Base-by-base conservation (phyloP, 75 land plant species). In the Ceratopteris richardii region DNA sequence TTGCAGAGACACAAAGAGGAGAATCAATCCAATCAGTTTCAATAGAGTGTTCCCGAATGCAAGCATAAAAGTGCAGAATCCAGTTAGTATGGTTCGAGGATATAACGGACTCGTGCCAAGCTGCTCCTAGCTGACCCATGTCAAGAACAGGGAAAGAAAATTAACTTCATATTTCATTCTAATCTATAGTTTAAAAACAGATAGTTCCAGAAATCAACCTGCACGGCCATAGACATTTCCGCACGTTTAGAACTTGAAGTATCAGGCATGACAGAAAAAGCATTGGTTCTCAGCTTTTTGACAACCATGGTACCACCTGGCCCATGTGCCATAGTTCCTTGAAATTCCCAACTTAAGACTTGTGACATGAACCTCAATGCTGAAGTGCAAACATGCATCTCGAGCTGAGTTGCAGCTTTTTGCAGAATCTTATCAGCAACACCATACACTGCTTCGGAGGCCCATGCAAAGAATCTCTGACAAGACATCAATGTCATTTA, bases 301-400 rank as follows among this genome's bases (percentile, higher is more conserved):
- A 74, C 27, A 46, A 74, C 55, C 50, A 48, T 63, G 17, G 24
- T 29, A 29, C 76, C 76, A 21, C 54, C 64, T 37, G 60, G 28
- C 26, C 65, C 61, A 25, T 65, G 63, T 63, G 47, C 56, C 20
- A 48, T 25, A 47, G 52, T 65, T 22, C 70, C 62, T 39, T 59
- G 76, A 62, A 95, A 95, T 64, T 95, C 82, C 99, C 99, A 95
- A 67, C 76, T 86, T 61, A 95, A 46, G 39, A 95, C 79, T 69
- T 95, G 96, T 62, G 81, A 80, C 99, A 95, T 90, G 18, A 95
- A 69, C 28, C 71, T 75, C 20, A 95, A 57, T 31, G 88, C 81
- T 33, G 80, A 74, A 50, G 91, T 67, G 78, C 88, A 89, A 51
- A 80, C 84, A 65, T 83, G 81, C 47, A 74, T 72, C 54, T 95